A percentile compares a stretch with the other conserved stretches of the same genome.
These are phyloP conservation scores for Lepidium aucheri DNA, from an alignment of 345 rosid genomes.

Conservation along the genomic window DNA sequence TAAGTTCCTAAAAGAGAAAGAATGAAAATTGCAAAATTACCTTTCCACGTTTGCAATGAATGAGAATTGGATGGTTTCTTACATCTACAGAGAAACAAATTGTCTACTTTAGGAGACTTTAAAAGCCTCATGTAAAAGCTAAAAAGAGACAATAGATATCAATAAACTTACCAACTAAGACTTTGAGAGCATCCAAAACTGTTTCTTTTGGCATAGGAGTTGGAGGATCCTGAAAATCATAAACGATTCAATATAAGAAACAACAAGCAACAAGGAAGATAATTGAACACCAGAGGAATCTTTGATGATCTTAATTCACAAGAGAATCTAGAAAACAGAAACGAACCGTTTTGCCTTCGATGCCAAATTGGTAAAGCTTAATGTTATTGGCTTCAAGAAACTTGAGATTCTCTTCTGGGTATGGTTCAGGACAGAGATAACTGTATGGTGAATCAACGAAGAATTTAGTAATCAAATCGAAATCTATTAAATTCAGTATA, in stretches of 20 bases:
- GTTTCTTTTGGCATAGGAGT: constrained; percentile 42
- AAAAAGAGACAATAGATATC: not conserved
- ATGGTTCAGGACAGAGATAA: constrained; percentile 76
- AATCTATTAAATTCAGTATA: not conserved
- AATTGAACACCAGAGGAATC: not conserved
- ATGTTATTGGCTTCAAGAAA: constrained; percentile 53
- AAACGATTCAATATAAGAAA: not conserved
- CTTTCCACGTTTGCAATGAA: constrained; percentile 93
- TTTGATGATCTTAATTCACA: not conserved
- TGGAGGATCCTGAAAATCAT: constrained; percentile 42
- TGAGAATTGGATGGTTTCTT: constrained; percentile 81
- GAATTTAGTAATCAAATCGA: not conserved
- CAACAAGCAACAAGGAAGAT: not conserved
- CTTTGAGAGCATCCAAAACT: constrained; percentile 56
- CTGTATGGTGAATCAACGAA: too few relatives aligned
- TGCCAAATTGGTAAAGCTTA: constrained; percentile 65
- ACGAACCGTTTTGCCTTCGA: constrained; percentile 66
- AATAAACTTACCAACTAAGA: constrained; percentile 49
- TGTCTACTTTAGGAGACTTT: not conserved
- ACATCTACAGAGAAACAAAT: constrained; percentile 44
- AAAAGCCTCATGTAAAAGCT: not conserved
- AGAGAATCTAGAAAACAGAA: not conserved
- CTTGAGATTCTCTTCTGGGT: constrained; percentile 61
- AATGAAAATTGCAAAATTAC: constrained; percentile 24
- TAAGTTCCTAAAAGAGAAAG: not conserved